Evolutionary conservation across 345 rosid species (phyloP), one percentile per base, ranked within the genome.

Genomic region (thale cress (Arabidopsis thaliana)): DNA sequence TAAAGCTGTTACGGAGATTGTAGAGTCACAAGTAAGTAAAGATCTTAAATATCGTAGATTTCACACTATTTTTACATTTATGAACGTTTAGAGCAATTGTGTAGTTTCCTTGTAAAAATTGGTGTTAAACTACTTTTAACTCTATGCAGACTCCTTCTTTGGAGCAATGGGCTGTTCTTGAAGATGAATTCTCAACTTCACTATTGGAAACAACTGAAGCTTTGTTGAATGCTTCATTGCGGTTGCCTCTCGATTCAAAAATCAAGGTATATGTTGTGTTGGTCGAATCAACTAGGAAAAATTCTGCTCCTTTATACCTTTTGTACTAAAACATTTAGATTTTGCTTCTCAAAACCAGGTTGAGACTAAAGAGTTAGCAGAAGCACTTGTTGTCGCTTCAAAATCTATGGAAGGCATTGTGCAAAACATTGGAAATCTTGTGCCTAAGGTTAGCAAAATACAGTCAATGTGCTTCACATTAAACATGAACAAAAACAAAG

Each of bases 1-100:
- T 5, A 80, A 83, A 71, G 82, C 81, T 66, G 67, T 87, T 38
- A 76, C 85, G 25, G 78, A 83, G 58, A 83, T 93, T 78, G 78
- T 87, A 1, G 89, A 87, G 52, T 75, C 86, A 78, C 96, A 93
- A 68, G 97, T 91, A 87, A 86, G 93, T 50, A 10, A 10, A 3
- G 2, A 14, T 28, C 28, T 9, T 8, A 49, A 7, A 23, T 1
- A 38, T 36, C 42, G 11, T 14, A 4, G 1, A 1, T 12, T 3
- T 46, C 59, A 58, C 45, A 25, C 13, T 34, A 25, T 20, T 34
- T 24, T 57, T n/a, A 20, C 20, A 7, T n/a, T 14, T 7, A 62
- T 62, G 50, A 68, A 33, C 1, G 49, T n/a, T 20, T 42, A 25
- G 51, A 24, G 69, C 7, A 49, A 7, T 20, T 16, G 42, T 34